Evolutionary conservation across 176 grass and related monocot species (phyloP).

Genomic region (Triticum timopheevii): DNA sequence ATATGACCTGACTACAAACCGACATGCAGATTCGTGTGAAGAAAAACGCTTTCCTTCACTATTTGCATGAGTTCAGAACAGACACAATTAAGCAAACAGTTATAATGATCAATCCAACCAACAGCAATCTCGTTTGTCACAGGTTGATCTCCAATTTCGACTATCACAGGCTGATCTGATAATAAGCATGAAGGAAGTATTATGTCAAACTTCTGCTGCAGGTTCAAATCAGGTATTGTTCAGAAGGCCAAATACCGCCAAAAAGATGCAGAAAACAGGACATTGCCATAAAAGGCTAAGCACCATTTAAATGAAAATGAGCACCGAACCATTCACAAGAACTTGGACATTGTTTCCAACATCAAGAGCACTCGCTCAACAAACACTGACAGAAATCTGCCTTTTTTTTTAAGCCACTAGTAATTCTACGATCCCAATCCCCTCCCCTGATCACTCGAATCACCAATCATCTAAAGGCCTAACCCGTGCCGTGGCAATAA

Average conservation of each 20-base stretch:
- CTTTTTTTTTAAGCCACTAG: neutral
- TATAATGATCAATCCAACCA: neutral
- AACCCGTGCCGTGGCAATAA: neutral
- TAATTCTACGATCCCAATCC: neutral
- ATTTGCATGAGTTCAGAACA: neutral
- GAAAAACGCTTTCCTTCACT: neutral
- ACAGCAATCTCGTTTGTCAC: neutral
- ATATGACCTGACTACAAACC: neutral
- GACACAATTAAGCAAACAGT: neutral
- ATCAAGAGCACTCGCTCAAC: slow-evolving; percentile 11
- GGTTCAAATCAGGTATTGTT: neutral
- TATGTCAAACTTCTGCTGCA: neutral
- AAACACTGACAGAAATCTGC: neutral
- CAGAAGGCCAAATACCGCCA: neutral
- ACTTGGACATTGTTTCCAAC: slow-evolving; percentile 7
- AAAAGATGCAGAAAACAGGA: neutral
- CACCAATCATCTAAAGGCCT: neutral
- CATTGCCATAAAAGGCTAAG: neutral
- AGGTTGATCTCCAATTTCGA: neutral
- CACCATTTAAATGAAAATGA: slow-evolving; percentile 5
- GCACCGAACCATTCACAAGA: slow-evolving; percentile 32
- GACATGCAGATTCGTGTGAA: neutral
- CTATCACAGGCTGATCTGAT: neutral
- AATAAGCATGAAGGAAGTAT: neutral
- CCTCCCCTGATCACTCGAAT: slow-evolving; percentile 16